Percentiles rank a stretch among this genome's conserved stretches.
Conservation (phyloP, 495 filamentous ascomycete species). For the Poronia punctata region DNA sequence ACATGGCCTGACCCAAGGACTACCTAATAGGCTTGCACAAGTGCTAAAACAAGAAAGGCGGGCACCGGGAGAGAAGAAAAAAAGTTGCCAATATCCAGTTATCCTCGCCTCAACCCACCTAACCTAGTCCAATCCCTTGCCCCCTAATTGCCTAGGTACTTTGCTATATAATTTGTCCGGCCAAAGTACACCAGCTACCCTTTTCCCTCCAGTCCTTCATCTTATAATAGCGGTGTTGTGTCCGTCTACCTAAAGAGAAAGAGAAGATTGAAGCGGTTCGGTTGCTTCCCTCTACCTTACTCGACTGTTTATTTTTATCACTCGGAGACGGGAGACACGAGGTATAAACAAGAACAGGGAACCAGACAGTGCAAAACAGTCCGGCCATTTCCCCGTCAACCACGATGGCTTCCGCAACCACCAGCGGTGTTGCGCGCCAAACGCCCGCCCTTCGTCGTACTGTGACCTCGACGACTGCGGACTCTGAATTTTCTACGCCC, state of each 20-base stretch:
- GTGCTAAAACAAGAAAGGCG: too few relatives aligned
- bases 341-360: not conserved
- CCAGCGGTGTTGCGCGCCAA: conserved; percentile 30
- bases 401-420: conserved; percentile 34
- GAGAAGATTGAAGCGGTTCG: too few relatives aligned
- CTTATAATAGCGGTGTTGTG: not conserved
- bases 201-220: not conserved
- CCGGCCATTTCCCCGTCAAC: too few relatives aligned
- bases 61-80: too few relatives aligned
- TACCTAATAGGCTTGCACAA: too few relatives aligned
- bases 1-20: too few relatives aligned
- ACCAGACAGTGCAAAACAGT: not conserved
- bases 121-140: not conserved
- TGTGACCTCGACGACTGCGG: conserved; percentile 25
- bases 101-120: not conserved
- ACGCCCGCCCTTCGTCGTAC: conserved; percentile 35
- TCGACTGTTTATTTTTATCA: too few relatives aligned
- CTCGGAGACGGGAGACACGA: not conserved
- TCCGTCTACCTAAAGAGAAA: too few relatives aligned
- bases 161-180: not conserved
- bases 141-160: not conserved
- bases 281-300: too few relatives aligned
- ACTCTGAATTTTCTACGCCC: conserved; percentile 48
- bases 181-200: not conserved
- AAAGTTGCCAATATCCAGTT: not conserved